A percentile compares a stretch with the other conserved stretches of the same genome.
phyloP scores from a whole-genome alignment of 768 basidiomycete species.

The Exidia glandulosa region DNA sequence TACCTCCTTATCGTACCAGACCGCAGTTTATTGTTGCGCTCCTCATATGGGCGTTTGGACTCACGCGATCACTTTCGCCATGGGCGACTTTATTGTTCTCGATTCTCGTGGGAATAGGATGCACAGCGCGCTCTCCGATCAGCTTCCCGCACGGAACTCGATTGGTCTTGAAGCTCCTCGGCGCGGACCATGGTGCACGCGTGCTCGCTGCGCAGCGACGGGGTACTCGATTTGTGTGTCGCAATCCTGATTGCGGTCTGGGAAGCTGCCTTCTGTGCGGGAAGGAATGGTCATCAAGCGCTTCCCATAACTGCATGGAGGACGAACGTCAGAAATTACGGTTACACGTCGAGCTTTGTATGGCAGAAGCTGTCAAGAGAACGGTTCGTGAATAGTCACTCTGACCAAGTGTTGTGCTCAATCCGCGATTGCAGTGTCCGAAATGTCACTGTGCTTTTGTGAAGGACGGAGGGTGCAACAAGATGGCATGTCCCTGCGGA shows the following conservation, averaged over 20 bases:
- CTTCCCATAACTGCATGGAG: slow-evolving; percentile 3
- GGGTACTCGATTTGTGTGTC: neutral
- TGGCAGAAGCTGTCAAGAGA: slow-evolving; percentile 9
- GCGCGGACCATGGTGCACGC: neutral
- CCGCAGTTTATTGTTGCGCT: neutral
- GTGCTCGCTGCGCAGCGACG: neutral
- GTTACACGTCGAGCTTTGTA: slow-evolving; percentile 3
- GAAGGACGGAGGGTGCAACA: slow-evolving; percentile 11
- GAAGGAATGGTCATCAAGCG: neutral
- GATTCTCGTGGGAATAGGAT: neutral
- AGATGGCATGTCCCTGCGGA: slow-evolving; percentile 9
- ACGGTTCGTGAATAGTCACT: neutral
- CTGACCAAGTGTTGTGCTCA: neutral
- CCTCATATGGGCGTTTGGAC: neutral
- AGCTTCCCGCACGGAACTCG: neutral
- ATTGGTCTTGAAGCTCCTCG: neutral
- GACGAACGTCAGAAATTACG: slow-evolving; percentile 2
- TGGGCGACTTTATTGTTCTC: neutral
- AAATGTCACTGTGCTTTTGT: slow-evolving; percentile 8
- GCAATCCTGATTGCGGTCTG: neutral
- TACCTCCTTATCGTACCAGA: neutral
- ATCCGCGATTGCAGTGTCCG: slow-evolving; percentile 3
- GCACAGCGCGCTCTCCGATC: neutral
- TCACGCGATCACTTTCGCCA: neutral
- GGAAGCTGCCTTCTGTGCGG: slow-evolving; percentile 1